Evolutionary conservation across 768 basidiomycete species (phyloP).

Genomic region (Pulveroboletus ravenelii): DNA sequence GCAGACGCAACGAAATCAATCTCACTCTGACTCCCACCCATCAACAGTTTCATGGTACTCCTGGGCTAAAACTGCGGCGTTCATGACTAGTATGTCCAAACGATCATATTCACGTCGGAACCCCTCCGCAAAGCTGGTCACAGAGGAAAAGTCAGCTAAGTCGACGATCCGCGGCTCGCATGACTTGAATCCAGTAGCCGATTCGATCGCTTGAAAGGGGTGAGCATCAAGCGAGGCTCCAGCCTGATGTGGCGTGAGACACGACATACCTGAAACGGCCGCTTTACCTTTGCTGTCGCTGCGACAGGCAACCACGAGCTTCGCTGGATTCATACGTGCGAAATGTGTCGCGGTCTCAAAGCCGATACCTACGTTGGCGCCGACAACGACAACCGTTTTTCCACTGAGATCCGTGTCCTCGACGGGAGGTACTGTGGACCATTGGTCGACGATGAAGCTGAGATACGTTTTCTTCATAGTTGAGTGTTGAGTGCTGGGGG

Average conservation of each 20-base stretch:
- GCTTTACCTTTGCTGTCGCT: constrained; percentile 21
- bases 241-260: neutral
- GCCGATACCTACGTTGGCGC: constrained; percentile 32
- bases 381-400: constrained; percentile 29
- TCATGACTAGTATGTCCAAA: constrained; percentile 37
- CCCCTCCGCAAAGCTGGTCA: constrained; percentile 8
- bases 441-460: constrained; percentile 12
- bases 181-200: constrained; percentile 24
- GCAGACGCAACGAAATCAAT: neutral
- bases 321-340: constrained; percentile 27
- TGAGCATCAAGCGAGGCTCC: neutral
- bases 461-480: constrained; percentile 11
- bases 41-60: constrained; percentile 31
- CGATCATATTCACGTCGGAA: constrained; percentile 5
- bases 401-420: constrained; percentile 25
- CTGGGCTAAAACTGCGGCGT: constrained; percentile 29
- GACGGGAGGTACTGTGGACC: constrained; percentile 12
- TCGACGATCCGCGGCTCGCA: constrained; percentile 14
- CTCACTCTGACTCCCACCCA: constrained; percentile 42
- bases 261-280: constrained; percentile 19
- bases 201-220: constrained; percentile 17
- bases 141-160: constrained; percentile 15
- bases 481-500: no score
- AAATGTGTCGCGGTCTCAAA: constrained; percentile 31
- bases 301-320: constrained; percentile 27